phyloP scores from a whole-genome alignment of 2,329 filamentous ascomycete genomes.

The Ascochyta fabae region DNA sequence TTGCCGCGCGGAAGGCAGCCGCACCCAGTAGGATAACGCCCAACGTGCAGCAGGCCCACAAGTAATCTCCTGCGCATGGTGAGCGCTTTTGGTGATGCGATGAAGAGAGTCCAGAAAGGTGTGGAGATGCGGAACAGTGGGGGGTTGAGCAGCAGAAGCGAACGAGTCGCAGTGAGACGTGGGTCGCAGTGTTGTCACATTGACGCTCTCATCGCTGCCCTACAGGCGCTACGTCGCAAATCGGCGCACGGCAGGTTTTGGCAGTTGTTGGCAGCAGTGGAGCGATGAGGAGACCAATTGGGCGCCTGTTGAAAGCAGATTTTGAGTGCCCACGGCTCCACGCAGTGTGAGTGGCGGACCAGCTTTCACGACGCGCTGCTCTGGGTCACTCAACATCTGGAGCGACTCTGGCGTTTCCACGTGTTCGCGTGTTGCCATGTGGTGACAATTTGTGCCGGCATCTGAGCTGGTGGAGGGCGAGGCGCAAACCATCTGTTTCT shows the following conservation, averaged over 20 bases:
- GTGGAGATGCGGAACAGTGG: constrained; percentile 28
- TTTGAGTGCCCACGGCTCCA: constrained; percentile 21
- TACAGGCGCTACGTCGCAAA: constrained; percentile 24
- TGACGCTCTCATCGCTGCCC: constrained; percentile 25
- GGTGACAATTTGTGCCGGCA: constrained; percentile 5
- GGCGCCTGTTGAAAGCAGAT: constrained; percentile 18
- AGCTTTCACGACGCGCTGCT: constrained; percentile 6
- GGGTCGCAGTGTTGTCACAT: constrained; percentile 25
- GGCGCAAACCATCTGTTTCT: constrained; percentile 25
- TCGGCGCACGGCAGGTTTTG: constrained; percentile 31
- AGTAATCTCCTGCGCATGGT: constrained; percentile 43
- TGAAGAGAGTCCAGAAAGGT: constrained; percentile 30
- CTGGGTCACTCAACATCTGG: background rate
- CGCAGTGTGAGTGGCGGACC: constrained; percentile 14
- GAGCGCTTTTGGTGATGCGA: constrained; percentile 28
- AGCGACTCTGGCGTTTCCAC: constrained; percentile 21
- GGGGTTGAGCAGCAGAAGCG: constrained; percentile 12
- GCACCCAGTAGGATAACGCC: constrained; percentile 29
- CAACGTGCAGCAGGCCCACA: constrained; percentile 32
- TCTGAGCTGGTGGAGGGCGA: constrained; percentile 17
- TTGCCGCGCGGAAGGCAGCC: constrained; percentile 31
- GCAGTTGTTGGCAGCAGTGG: constrained; percentile 28
- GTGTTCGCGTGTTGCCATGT: constrained; percentile 15
- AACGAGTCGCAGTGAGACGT: constrained; percentile 23
- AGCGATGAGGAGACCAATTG: constrained; percentile 26